These are phyloP conservation scores for Onygenales sp. DNA, from an alignment of 2,329 filamentous ascomycete genomes.

Conservation along the genomic window DNA sequence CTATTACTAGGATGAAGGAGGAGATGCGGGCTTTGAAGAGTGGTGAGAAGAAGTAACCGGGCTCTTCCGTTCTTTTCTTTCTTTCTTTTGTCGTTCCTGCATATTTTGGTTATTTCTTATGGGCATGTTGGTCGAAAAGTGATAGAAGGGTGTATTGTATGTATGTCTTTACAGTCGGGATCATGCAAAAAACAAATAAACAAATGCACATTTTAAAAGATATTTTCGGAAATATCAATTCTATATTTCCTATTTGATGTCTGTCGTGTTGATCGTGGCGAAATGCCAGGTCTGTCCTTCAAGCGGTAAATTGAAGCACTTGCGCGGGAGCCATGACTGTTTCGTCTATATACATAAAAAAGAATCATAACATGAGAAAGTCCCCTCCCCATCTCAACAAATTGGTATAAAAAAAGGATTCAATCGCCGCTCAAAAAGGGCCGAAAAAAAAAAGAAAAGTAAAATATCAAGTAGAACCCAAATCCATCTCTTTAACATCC, in stretches of 20 bases:
- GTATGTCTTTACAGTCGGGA: too few species aligned
- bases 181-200: too few species aligned
- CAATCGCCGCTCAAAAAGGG: not conserved
- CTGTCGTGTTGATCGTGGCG: too few species aligned
- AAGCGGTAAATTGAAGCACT: too few species aligned
- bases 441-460: not conserved
- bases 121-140: too few species aligned
- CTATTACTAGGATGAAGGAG: slow-evolving; percentile 44
- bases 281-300: too few species aligned
- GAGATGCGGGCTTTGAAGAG: slow-evolving; percentile 34
- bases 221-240: too few species aligned
- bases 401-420: not conserved
- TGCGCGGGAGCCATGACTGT: not conserved
- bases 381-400: not conserved
- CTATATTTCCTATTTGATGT: too few species aligned
- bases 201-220: too few species aligned
- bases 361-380: not conserved
- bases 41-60: not conserved
- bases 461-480: not conserved
- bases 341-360: not conserved
- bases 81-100: not conserved
- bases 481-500: slow-evolving; percentile 1
- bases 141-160: too few species aligned
- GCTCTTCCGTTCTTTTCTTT: not conserved
- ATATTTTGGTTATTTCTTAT: not conserved